Base-by-base conservation (phyloP, 805 yeast genomes). In the Saccharomycopsis oosterbeekiorum region DNA sequence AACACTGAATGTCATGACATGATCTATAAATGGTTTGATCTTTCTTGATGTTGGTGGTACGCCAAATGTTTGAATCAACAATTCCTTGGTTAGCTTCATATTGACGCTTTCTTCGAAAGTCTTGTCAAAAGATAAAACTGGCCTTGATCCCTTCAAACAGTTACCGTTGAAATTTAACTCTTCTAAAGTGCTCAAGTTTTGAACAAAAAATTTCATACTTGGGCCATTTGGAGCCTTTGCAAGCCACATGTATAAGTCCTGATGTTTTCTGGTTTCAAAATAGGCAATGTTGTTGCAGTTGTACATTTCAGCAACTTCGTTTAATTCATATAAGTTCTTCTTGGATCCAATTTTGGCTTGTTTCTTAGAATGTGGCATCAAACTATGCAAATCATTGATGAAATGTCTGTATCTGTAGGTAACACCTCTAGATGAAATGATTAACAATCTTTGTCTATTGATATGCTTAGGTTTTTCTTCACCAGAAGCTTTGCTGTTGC, bases 191-290 rank as follows among this genome's bases (percentile, higher is more conserved):
- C 94, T 98, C 75, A 94, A 79, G 75, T 94, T 94, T 75, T 93
- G 97, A 63, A 94, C 81, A 71, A 87, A 94, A 74, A 94, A 93
- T 75, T 94, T 94, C 69, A 89, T 77, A 26, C 97, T 93, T 63
- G 99, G 99, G 1, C 99, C 99, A 72, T 94, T 93, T 53, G 99
- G 99, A 36, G 98, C 94, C 75, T 94, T 93, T 40, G 97, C 83
- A 65, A 94, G 73, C 97, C 97, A 94, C 73, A 94, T 74, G 73
- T 94, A 94, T 70, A 94, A 82, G 75, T 94, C 99, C 74, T 85
- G 88, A 75, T 93, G 97, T 75, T 94, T 94, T 77, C 98, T 86
- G 60, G 96, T 89, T 75, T 94, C 99, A 72, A 94, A 94, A 73
- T 88, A 94, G 72, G 91, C 78, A 67, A 94, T 83, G 72, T 94